These are phyloP conservation scores for Solidago caesia DNA, from an alignment of 129 eudicot genomes.

Conservation along the genomic window DNA sequence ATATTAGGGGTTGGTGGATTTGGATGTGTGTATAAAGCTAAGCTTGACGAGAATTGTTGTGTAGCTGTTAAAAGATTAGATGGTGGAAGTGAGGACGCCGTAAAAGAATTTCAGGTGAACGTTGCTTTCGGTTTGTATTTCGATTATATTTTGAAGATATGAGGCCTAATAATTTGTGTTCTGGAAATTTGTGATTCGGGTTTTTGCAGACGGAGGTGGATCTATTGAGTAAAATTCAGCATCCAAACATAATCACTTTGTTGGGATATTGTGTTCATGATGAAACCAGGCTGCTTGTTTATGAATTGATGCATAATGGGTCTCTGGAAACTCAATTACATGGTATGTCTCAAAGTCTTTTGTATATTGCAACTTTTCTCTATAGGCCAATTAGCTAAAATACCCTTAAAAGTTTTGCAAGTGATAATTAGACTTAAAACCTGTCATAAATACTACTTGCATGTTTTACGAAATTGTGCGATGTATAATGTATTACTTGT, in stretches of 20 bases:
- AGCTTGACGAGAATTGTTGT: constrained; percentile 36
- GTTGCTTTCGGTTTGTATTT: not conserved
- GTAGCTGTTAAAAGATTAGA: constrained; percentile 68
- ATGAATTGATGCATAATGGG: constrained; percentile 90
- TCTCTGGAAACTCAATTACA: constrained; percentile 81
- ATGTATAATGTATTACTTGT: too few species aligned
- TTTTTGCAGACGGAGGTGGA: constrained; percentile 78
- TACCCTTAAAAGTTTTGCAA: constrained; percentile 7
- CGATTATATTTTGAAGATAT: not conserved
- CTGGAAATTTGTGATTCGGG: constrained; percentile 4
- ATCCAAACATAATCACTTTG: constrained; percentile 75
- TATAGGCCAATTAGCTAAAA: not conserved
- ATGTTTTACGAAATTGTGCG: too few species aligned
- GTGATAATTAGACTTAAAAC: not conserved
- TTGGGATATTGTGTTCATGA: constrained; percentile 75
- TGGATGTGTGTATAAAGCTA: constrained; percentile 71
- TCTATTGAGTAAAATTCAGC: constrained; percentile 81
- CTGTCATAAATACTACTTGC: too few species aligned
- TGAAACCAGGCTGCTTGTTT: constrained; percentile 63
- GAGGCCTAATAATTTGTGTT: not conserved
- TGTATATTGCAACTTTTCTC: not conserved
- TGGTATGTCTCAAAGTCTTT: constrained; percentile 55
- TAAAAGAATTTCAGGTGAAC: constrained; percentile 65
- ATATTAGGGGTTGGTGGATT: constrained; percentile 72
- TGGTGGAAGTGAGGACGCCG: constrained; percentile 52